These are phyloP conservation scores for Panellus pusillus DNA, from an alignment of 768 basidiomycete species.

Conservation along the genomic window DNA sequence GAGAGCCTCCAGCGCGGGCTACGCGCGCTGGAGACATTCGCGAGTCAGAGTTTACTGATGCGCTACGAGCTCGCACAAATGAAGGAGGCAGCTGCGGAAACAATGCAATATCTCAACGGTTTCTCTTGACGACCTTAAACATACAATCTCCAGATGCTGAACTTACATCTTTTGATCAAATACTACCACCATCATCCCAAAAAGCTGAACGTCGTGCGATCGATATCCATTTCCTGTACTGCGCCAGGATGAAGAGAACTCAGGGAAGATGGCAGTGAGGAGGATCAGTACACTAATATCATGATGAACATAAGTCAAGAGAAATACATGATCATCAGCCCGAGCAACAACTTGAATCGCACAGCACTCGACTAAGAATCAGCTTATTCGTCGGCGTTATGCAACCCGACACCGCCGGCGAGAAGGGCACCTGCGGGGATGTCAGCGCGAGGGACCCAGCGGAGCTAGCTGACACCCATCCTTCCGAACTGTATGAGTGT, in stretches of 20 bases:
- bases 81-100: conserved; percentile 36
- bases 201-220: too few species aligned
- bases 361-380: conserved; percentile 31
- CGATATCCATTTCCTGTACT: too few species aligned
- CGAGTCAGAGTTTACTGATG: conserved; percentile 44
- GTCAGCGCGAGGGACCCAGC: conserved; percentile 8
- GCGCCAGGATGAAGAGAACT: too few species aligned
- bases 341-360: neutral
- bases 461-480: conserved; percentile 12
- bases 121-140: too few species aligned
- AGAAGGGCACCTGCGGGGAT: conserved; percentile 16
- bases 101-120: too few species aligned
- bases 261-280: neutral
- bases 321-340: too few species aligned
- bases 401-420: conserved; percentile 19
- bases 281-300: too few species aligned
- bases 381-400: conserved; percentile 35
- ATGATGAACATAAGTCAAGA: too few species aligned
- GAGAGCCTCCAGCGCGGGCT: conserved; percentile 40
- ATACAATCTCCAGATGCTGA: too few species aligned
- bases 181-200: too few species aligned
- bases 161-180: too few species aligned
- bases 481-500: conserved; percentile 10
- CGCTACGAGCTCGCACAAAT: conserved; percentile 46
- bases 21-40: conserved; percentile 42